phyloP scores from a whole-genome alignment of 108 stramenopile species.

The Nitzschia sp. region DNA sequence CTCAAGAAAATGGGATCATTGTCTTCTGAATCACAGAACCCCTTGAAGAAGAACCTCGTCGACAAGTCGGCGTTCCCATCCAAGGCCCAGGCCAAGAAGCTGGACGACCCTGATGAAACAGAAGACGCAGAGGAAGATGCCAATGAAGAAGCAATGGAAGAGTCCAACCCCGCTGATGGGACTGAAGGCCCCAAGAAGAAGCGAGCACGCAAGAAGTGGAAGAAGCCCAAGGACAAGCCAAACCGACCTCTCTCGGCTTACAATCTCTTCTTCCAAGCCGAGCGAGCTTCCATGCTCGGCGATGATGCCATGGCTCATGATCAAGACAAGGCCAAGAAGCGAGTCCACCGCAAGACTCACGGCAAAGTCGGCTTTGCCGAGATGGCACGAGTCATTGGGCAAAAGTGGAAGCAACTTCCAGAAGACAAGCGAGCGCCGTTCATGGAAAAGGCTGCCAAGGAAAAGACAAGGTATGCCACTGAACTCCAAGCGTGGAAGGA shows the following conservation, averaged over 20 bases:
- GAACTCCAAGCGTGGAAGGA: constrained; percentile 41
- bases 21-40: not conserved
- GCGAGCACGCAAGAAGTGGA: constrained; percentile 38
- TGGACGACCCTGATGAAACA: not conserved
- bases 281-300: constrained; percentile 37
- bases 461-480: constrained; percentile 39
- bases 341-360: constrained; percentile 74
- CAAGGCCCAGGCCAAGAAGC: not conserved
- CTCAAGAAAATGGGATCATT: constrained; percentile 3
- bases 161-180: not conserved
- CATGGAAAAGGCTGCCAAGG: constrained; percentile 27
- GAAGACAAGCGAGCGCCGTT: constrained; percentile 22
- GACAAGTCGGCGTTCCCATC: not conserved
- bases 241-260: constrained; percentile 42
- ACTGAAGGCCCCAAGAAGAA: constrained; percentile 23
- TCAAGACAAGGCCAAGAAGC: constrained; percentile 34
- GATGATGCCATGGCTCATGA: constrained; percentile 21
- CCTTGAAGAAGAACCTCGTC: not conserved
- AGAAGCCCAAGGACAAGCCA: constrained; percentile 42
- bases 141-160: not conserved
- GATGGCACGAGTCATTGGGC: constrained; percentile 62
- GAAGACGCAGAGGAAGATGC: not conserved
- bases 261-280: constrained; percentile 43
- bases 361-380: constrained; percentile 80
- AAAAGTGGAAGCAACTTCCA: constrained; percentile 50